phyloP scores from a whole-genome alignment of 768 basidiomycete species.

The Pleurotus djamor region DNA sequence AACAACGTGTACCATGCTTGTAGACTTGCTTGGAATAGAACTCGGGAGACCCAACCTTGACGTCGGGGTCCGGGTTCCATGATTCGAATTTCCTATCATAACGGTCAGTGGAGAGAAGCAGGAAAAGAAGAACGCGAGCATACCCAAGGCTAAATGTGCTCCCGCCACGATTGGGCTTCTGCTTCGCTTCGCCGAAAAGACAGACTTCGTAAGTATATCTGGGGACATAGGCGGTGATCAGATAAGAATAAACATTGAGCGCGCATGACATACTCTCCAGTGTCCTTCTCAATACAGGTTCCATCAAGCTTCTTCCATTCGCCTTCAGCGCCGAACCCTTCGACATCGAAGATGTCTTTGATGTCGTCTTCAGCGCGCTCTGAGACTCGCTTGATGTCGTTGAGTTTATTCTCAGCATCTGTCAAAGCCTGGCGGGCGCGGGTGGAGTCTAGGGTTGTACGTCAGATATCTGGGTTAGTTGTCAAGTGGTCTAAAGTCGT shows the following conservation, averaged over 20 bases:
- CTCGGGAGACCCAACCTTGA: constrained; percentile 57
- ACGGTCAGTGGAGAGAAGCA: neutral
- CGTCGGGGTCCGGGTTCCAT: constrained; percentile 70
- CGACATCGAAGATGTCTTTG: constrained; percentile 57
- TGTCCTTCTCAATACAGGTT: constrained; percentile 74
- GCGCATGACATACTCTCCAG: constrained; percentile 76
- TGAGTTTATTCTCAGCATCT: constrained; percentile 62
- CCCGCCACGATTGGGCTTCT: constrained; percentile 85
- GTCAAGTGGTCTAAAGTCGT: neutral
- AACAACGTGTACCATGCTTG: constrained; percentile 83
- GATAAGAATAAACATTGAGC: neutral
- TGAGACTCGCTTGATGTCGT: constrained; percentile 48
- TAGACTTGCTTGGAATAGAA: constrained; percentile 87
- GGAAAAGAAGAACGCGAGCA: neutral
- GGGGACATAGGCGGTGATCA: neutral
- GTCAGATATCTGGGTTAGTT: neutral
- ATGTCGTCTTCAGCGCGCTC: constrained; percentile 56
- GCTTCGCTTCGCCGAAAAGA: constrained; percentile 84
- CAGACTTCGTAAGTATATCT: constrained; percentile 97
- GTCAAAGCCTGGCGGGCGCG: constrained; percentile 61
- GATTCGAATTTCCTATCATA: constrained; percentile 64
- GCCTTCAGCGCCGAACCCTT: constrained; percentile 74
- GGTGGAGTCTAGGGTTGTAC: constrained; percentile 44
- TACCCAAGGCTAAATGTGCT: constrained; percentile 81
- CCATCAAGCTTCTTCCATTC: constrained; percentile 97